A percentile compares a stretch with the other conserved stretches of the same genome.
These are phyloP conservation scores for Saitoella complicata DNA, from an alignment of 805 yeast genomes.

Conservation along the genomic window DNA sequence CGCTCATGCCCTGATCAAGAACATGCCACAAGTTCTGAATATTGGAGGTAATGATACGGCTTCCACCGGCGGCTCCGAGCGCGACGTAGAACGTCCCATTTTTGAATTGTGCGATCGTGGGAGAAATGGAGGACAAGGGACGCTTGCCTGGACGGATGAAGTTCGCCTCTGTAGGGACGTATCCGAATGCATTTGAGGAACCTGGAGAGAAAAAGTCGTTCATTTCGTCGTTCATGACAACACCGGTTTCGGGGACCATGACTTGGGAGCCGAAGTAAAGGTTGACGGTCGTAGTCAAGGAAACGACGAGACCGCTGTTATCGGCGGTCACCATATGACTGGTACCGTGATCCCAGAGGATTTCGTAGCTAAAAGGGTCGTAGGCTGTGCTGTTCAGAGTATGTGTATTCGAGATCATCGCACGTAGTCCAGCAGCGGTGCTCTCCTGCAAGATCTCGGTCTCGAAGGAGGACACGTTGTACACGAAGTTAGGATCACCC, in stretches of 20 bases:
- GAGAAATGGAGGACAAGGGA: conserved; percentile 73
- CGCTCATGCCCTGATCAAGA: conserved; percentile 39
- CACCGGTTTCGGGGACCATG: conserved; percentile 67
- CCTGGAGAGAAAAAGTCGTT: conserved; percentile 77
- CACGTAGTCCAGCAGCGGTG: conserved; percentile 41
- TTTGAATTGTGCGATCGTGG: conserved; percentile 41
- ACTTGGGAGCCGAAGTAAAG: conserved; percentile 68
- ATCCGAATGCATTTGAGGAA: conserved; percentile 58
- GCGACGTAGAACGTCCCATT: conserved; percentile 40
- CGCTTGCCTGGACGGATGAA: conserved; percentile 59
- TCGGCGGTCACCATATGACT: conserved; percentile 76
- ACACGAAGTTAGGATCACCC: conserved; percentile 41
- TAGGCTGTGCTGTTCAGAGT: conserved; percentile 62
- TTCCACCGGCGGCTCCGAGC: conserved; percentile 92
- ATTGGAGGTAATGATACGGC: conserved; percentile 66
- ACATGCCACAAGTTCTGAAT: conserved; percentile 62
- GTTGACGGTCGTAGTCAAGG: conserved; percentile 80
- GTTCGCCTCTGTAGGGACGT: conserved; percentile 68
- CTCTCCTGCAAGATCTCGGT: conserved; percentile 30
- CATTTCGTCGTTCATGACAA: conserved; percentile 79
- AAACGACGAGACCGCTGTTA: conserved; percentile 54
- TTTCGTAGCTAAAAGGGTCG: conserved; percentile 52
- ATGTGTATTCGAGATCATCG: conserved; percentile 34
- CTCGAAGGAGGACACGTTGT: conserved; percentile 23
- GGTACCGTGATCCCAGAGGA: conserved; percentile 77